These are phyloP conservation scores for Russula ochroleuca DNA, from an alignment of 768 basidiomycete species.

Conservation along the genomic window DNA sequence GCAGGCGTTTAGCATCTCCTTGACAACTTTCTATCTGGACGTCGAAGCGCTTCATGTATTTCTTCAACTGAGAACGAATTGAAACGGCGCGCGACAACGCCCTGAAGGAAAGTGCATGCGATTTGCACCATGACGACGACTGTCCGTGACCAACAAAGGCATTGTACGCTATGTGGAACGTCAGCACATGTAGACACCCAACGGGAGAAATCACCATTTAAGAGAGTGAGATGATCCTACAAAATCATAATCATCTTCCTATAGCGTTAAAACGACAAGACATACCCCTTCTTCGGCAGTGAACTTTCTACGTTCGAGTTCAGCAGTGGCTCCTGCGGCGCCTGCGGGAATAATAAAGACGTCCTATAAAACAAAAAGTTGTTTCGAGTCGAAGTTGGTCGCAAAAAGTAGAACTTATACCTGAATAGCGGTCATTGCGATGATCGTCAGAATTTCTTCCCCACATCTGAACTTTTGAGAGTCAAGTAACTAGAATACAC, in stretches of 20 bases:
- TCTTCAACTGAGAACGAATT: conserved; percentile 90
- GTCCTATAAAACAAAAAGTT: conserved; percentile 48
- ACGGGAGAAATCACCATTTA: conserved; percentile 62
- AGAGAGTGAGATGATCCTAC: conserved; percentile 89
- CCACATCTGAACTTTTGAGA: conserved; percentile 86
- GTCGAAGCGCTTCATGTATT: conserved; percentile 89
- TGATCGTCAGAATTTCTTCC: conserved; percentile 93
- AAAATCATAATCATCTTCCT: conserved; percentile 5
- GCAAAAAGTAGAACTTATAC: conserved; percentile 36
- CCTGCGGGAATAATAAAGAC: conserved; percentile 88
- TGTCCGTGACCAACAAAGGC: conserved; percentile 80
- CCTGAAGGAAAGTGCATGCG: conserved; percentile 88
- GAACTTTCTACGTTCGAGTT: conserved; percentile 91
- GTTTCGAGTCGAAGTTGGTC: conserved; percentile 1
- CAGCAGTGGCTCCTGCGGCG: conserved; percentile 77
- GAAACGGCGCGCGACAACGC: conserved; percentile 92
- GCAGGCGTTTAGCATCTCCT: conserved; percentile 75
- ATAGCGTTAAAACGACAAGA: conserved; percentile 13
- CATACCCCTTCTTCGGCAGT: conserved; percentile 95
- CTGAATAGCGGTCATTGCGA: conserved; percentile 92
- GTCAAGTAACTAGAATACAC: conserved; percentile 61
- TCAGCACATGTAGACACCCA: background rate
- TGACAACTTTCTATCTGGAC: conserved; percentile 82
- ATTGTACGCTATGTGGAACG: conserved; percentile 67
- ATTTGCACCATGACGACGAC: conserved; percentile 90